Base-by-base conservation (phyloP, 768 basidiomycete genomes). In the Pulveroboletus sp. region DNA sequence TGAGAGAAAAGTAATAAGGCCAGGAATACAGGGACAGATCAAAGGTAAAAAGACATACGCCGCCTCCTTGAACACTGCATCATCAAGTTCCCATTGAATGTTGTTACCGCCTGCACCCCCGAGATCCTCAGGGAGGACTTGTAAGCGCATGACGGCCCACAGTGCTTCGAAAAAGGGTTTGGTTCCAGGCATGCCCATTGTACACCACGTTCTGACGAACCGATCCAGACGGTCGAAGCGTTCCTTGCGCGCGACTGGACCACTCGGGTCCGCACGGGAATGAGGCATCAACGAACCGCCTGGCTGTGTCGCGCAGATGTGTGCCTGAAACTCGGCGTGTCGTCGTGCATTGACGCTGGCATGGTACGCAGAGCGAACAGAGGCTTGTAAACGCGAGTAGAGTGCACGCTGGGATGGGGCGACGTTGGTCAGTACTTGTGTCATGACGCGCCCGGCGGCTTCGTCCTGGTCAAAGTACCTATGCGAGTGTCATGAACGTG, bases 41-140 rank as follows among this genome's bases (percentile, higher is more conserved):
- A 45, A 52, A 50, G 27, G 46, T 38, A 39, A 23, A 45, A 43
- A 27, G 29, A 80, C 92, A 75, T 75, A 92, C 92, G 89, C 92
- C 55, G 91, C 81, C 70, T 95, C 93, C 62, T 92, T 87, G 72
- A 94, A 91, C 14, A 94, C 90, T 17, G 91, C 91, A 72, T 95
- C 93, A 66, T 95, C 93, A 19, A 94, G 73, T 72, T 93, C 90
- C 93, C 93, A 95, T 59, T 87, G 79, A 45, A 94, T 82, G 58
- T 79, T 74, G 58, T 73, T 74, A 27, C 68, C 66, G 39, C 90
- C 93, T 29, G 88, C 87, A 45, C 93, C 92, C 39, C 93, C 91
- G 34, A 90, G 74, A 38, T 79, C 77, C 62, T 84, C 81, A 41
- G 91, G 90, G 38, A 94, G 76, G 36, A 84, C 81, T 63, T 94